phyloP scores from a whole-genome alignment of 2,329 filamentous ascomycete species.

The Capronia americana region DNA sequence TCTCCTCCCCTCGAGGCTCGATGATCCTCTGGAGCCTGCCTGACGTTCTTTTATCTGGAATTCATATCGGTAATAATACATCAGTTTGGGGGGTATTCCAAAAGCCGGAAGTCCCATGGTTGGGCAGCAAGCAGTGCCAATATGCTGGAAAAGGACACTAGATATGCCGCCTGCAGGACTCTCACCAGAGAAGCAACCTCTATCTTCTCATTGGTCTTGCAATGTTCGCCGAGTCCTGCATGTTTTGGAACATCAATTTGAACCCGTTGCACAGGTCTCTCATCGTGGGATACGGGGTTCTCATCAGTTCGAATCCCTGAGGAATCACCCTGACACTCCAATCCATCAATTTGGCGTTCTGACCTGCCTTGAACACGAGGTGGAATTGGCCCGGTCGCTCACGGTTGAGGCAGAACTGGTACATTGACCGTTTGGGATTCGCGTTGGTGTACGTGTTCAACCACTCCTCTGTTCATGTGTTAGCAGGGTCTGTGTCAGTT shows the following conservation, averaged over 20 bases:
- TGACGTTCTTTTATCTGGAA: background rate
- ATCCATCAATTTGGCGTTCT: constrained; percentile 72
- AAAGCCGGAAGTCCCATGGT: background rate
- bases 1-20: background rate
- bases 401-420: constrained; percentile 92
- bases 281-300: constrained; percentile 92
- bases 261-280: constrained; percentile 94
- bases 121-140: background rate
- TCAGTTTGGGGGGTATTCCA: background rate
- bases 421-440: constrained; percentile 90
- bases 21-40: background rate
- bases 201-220: constrained; percentile 25
- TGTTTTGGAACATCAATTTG: constrained; percentile 79
- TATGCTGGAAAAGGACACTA: background rate
- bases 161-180: background rate
- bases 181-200: background rate
- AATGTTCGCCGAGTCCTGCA: constrained; percentile 46
- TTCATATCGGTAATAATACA: constrained; percentile 17
- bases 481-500: constrained; percentile 19
- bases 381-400: constrained; percentile 94
- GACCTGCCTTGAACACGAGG: constrained; percentile 93
- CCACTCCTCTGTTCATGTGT: constrained; percentile 77
- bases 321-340: constrained; percentile 92
- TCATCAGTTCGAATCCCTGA: constrained; percentile 89
- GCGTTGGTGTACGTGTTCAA: constrained; percentile 93